Conservation (phyloP, 1,284 basidiomycete species). For the Fomitopsis schrenkii region DNA sequence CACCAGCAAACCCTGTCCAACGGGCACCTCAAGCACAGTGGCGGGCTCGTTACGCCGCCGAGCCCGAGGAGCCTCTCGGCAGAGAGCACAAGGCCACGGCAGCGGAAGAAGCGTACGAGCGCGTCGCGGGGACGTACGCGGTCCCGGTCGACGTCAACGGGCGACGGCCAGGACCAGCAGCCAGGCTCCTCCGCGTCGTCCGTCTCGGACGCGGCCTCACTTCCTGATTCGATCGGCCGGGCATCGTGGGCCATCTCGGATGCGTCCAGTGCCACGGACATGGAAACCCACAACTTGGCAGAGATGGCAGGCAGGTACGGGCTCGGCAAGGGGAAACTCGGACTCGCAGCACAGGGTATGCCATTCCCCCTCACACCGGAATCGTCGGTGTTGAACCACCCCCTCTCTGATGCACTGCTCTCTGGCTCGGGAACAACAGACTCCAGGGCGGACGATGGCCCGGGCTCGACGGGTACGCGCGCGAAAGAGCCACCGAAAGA, state of each 20-base stretch:
- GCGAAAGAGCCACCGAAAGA: conserved; percentile 14
- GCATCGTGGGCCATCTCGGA: conserved; percentile 34
- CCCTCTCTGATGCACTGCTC: conserved; percentile 21
- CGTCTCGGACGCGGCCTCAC: conserved; percentile 21
- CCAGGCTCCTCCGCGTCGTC: conserved; percentile 20
- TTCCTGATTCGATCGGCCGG: conserved; percentile 26
- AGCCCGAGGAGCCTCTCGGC: conserved; percentile 66
- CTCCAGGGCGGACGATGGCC: conserved; percentile 5
- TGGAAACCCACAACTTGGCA: conserved; percentile 20
- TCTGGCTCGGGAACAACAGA: conserved; percentile 13
- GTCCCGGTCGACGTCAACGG: conserved; percentile 26
- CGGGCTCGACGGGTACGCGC: background rate
- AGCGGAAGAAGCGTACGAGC: conserved; percentile 27
- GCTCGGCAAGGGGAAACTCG: conserved; percentile 15
- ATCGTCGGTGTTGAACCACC: conserved; percentile 37
- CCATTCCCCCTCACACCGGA: conserved; percentile 42
- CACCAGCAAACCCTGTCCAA: conserved; percentile 40
- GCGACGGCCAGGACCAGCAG: conserved; percentile 26
- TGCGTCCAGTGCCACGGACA: conserved; percentile 35
- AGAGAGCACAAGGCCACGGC: conserved; percentile 40
- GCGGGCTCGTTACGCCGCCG: conserved; percentile 66
- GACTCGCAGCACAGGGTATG: conserved; percentile 15
- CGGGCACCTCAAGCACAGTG: conserved; percentile 33
- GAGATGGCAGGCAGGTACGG: conserved; percentile 11
- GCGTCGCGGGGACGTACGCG: conserved; percentile 29